Evolutionary conservation across 2,329 filamentous ascomycete genomes (phyloP).

Genomic region (Alternaria incomplexa): DNA sequence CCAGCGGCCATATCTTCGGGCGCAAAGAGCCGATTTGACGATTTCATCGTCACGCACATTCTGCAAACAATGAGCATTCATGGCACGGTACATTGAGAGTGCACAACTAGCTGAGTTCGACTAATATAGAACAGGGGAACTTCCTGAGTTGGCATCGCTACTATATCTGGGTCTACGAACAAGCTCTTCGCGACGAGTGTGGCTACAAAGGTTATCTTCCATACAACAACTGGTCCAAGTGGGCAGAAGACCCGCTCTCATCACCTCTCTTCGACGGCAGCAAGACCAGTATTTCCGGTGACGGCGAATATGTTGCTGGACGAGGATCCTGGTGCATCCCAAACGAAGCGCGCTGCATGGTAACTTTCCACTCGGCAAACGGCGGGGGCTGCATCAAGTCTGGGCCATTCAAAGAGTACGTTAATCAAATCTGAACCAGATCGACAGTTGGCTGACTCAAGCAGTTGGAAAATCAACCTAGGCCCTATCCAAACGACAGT

Average conservation of each 20-base stretch:
- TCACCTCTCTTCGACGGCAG: constrained; percentile 34
- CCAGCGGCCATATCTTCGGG: constrained; percentile 20
- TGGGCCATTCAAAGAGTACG: constrained; percentile 38
- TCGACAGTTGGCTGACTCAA: background rate
- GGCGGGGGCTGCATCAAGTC: constrained; percentile 32
- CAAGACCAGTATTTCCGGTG: constrained; percentile 45
- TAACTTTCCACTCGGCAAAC: constrained; percentile 9
- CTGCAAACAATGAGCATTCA: constrained; percentile 26
- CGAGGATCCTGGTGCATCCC: background rate
- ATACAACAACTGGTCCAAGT: constrained; percentile 58
- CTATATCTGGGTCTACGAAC: constrained; percentile 46
- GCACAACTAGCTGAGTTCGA: background rate
- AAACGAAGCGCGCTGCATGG: background rate
- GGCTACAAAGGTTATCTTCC: constrained; percentile 45
- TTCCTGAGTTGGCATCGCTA: constrained; percentile 47
- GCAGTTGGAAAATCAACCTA: constrained; percentile 27
- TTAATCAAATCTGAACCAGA: background rate
- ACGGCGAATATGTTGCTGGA: constrained; percentile 16
- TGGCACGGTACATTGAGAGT: background rate
- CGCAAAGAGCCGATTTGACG: constrained; percentile 32
- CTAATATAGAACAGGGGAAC: constrained; percentile 2
- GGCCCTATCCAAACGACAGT: constrained; percentile 23
- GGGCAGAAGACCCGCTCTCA: constrained; percentile 33
- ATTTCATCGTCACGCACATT: constrained; percentile 35
- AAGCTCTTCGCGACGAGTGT: constrained; percentile 48